Evolutionary conservation across 2,329 filamentous ascomycete genomes (phyloP), one percentile per base, ranked within the genome.

Genomic region (Cladophialophora immunda): DNA sequence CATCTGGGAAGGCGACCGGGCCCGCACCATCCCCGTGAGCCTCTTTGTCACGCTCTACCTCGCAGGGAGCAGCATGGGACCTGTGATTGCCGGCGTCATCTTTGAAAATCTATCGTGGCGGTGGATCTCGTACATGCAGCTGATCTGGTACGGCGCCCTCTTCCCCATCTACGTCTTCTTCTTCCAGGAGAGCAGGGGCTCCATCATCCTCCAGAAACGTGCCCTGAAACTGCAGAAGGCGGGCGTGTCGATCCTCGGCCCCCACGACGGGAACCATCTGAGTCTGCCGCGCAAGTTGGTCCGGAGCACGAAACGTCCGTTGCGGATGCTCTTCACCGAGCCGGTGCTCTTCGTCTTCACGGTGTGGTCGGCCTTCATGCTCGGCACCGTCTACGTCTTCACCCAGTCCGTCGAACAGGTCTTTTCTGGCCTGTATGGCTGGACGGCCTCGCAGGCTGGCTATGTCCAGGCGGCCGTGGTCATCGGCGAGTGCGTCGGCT

Each of bases 371-470:
- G 79, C 80, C 17, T 82, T 84, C 64, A 78, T 78, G 65, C 77
- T 82, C 58, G 81, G 81, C n/a, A 80, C 78, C 1, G 78, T 83
- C 22, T 85, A 82, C 72, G 78, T 84, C 68, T 84, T 83, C 73
- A 84, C 82, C 0, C 83, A 85, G 65, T 82, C 79, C 32, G 79
- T 82, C 50, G 78, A 93, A 80, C 90, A 93, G 80, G 88, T 91
- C 54, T 93, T 93, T 73, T 89, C 90, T 56, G 90, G 90, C 4
- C 86, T 93, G 76, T 93, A 93, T 85, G 87, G 87, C 81, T 93
- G 90, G 91, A 78, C 11, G 77, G 81, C 69, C 78, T 83, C 59
- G 82, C 76, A 77, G 30, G 80, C 79, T 11, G 82, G 82, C n/a
- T 77, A 82, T 30, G 76, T 84, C 0, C 82, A 84, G 68, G 74